These are phyloP conservation scores for Oleoguttula mirabilis DNA, from an alignment of 495 filamentous ascomycete species.

Conservation along the genomic window DNA sequence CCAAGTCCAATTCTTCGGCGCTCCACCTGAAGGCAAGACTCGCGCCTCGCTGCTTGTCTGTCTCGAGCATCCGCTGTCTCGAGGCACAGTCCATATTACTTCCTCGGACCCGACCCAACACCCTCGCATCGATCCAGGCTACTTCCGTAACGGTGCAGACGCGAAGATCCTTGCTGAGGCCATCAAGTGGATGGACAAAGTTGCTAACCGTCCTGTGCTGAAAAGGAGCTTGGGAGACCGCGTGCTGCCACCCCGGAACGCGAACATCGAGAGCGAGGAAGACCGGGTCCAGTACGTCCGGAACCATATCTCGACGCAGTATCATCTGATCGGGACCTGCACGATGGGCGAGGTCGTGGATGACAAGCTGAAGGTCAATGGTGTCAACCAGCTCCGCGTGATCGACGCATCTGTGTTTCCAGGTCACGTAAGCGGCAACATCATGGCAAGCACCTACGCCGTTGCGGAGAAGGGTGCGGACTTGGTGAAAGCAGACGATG, in stretches of 20 bases:
- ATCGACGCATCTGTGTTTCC: slow-evolving; percentile 28
- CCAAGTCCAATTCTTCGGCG: slow-evolving; percentile 19
- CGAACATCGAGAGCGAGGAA: slow-evolving; percentile 19
- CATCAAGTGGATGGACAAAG: slow-evolving; percentile 22
- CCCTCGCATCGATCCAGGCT: slow-evolving; percentile 21
- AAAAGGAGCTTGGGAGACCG: slow-evolving; percentile 20
- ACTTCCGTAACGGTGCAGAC: slow-evolving; percentile 20
- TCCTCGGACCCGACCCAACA: slow-evolving; percentile 16
- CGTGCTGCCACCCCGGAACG: slow-evolving; percentile 11
- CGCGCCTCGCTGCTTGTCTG: slow-evolving; percentile 20
- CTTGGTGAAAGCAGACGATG: slow-evolving; percentile 19
- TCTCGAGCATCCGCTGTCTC: slow-evolving; percentile 22
- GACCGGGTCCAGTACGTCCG: slow-evolving; percentile 18
- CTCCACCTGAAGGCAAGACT: slow-evolving; percentile 20
- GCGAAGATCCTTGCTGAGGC: slow-evolving; percentile 20
- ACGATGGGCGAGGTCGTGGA: slow-evolving; percentile 30
- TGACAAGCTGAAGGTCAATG: slow-evolving; percentile 24
- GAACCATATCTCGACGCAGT: slow-evolving; percentile 20
- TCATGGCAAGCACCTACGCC: slow-evolving; percentile 22
- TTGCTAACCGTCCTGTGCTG: slow-evolving; percentile 18
- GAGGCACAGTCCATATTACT: slow-evolving; percentile 22
- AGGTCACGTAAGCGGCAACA: slow-evolving; percentile 20
- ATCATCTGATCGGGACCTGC: slow-evolving; percentile 26
- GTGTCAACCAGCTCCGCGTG: slow-evolving; percentile 23
- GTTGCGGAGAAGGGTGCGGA: slow-evolving; percentile 23